Evolutionary conservation across 139 green algal genomes (phyloP).

Genomic region (Coelastrella sp.): DNA sequence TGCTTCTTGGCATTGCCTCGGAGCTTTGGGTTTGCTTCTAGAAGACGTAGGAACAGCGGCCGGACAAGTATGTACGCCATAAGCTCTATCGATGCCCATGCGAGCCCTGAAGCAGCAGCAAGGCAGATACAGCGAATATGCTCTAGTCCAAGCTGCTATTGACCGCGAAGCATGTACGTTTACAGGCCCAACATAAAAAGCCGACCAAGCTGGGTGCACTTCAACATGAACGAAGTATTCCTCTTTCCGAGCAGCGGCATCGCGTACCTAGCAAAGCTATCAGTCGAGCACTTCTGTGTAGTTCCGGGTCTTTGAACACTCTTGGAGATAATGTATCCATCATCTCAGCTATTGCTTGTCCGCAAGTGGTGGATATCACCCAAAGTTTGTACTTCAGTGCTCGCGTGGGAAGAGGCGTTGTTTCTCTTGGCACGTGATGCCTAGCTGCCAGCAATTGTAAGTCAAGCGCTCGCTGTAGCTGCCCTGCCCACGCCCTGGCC

Average conservation of each 20-base stretch:
- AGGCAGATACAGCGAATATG: background rate
- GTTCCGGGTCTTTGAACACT: background rate
- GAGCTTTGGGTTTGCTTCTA: conserved; percentile 40
- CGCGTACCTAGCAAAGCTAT: background rate
- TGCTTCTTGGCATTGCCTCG: conserved; percentile 33
- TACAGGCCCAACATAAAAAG: background rate
- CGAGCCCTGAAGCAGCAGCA: conserved; percentile 36
- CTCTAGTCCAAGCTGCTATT: background rate
- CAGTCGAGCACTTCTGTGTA: background rate
- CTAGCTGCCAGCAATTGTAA: no score
- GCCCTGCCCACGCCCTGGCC: no score
- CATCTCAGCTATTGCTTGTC: background rate
- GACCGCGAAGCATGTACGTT: background rate
- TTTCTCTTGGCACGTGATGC: no score
- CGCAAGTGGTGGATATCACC: no score
- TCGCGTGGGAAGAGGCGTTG: no score
- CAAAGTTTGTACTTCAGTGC: no score
- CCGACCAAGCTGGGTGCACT: background rate
- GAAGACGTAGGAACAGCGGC: conserved; percentile 32
- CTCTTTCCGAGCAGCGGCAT: background rate
- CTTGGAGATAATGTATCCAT: background rate
- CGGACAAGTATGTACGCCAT: conserved; percentile 8
- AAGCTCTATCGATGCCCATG: conserved; percentile 44
- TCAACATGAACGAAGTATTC: background rate
- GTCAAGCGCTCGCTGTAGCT: no score